Evolutionary conservation across 768 basidiomycete species (phyloP), one percentile per base, ranked within the genome.

Genomic region (Tephrocybe sp.): DNA sequence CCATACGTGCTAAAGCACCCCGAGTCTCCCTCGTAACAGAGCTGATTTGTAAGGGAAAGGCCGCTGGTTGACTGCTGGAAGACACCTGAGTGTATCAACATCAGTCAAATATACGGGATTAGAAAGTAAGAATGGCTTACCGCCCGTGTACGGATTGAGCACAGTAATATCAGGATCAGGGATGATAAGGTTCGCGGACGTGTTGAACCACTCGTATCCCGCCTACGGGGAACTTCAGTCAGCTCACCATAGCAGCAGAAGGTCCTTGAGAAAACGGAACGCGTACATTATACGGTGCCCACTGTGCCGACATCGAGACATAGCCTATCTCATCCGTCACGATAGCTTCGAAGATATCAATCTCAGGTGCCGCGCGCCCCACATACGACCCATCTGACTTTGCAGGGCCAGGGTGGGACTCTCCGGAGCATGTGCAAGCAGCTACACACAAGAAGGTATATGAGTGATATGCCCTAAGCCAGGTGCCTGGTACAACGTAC

Each of bases 1-100:
- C 74, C 71, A 70, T 74, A 65, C 56, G 75, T 11, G 36, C 63
- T 12, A 62, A 68, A 62, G 72, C 67, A 62, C 13, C 61, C 61
- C 4, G 48, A 53, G 2, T 48, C 54, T 4, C 62, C 53, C 66
- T 82, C 80, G 63, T 92, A 92, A 64, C 87, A 89, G 31, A 69
- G 54, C 59, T 79, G 80, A 60, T 91, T 74, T 4, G 85, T 85
- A 1, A 66, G 55, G 0, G 82, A 75, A 8, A 91, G 69, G 9
- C 78, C 83, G 16, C 87, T 89, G 3, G 85, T 83, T 16, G 87
- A 84, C 65, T 91, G 85, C 61, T 92, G 90, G 57, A 77, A 79
- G 6, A 72, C 77, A 58, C 80, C 79, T 34, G 38, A 14, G 31
- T 5, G 13, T 14, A 41, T 40, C 23, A 7, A 40, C 12, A 13